Conservation (phyloP, 257 asterid genomes). For the Catharanthus roseus region DNA sequence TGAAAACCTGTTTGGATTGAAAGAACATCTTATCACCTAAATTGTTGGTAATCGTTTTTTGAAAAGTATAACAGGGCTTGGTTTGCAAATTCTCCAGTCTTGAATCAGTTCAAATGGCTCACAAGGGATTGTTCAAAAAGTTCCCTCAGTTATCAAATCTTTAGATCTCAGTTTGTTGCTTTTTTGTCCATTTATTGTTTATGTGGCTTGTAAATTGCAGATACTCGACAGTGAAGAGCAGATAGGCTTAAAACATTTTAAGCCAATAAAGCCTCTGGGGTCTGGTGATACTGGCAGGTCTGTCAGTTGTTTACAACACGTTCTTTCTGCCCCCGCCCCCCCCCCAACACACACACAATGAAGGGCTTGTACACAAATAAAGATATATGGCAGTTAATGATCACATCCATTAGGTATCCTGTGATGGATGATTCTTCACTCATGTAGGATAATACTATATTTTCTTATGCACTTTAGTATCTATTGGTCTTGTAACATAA, state of each 20-base stretch:
- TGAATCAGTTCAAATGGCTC: neutral
- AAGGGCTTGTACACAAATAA: too few relatives aligned
- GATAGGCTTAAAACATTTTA: slow-evolving; percentile 81
- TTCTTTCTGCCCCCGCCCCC: neutral
- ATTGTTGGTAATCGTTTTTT: neutral
- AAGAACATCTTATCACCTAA: neutral
- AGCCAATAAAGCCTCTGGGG: slow-evolving; percentile 91
- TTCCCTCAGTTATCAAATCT: neutral
- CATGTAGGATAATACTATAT: neutral
- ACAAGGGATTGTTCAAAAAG: neutral
- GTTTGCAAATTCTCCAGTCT: neutral
- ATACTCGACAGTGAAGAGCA: slow-evolving; percentile 65
- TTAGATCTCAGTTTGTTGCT: slow-evolving; percentile 11
- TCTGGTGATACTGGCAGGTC: slow-evolving; percentile 99
- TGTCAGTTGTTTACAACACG: neutral
- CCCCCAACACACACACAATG: slow-evolving; percentile 4
- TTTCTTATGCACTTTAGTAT: neutral
- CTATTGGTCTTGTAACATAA: neutral
- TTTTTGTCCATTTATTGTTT: neutral
- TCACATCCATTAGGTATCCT: neutral
- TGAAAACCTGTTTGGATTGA: neutral
- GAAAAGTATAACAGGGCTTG: neutral
- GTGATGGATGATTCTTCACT: neutral
- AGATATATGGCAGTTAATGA: neutral
- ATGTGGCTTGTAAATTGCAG: slow-evolving; percentile 35